Evolutionary conservation across 2,329 filamentous ascomycete species (phyloP).

Genomic region (Myriosclerotinia scirpicola): DNA sequence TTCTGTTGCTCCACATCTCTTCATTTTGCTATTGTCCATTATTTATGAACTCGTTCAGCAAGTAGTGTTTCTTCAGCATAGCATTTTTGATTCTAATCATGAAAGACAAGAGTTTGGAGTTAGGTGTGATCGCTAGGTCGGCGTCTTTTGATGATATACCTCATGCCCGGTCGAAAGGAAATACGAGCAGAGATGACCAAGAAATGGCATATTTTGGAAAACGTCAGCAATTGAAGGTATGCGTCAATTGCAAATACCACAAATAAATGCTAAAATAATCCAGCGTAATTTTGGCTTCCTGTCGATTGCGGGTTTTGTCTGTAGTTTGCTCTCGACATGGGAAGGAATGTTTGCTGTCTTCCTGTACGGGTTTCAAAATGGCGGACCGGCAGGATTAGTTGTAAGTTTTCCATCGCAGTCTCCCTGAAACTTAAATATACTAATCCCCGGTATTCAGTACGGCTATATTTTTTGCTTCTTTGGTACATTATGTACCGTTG

Average conservation of each 20-base stretch:
- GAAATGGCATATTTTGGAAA: slow-evolving; percentile 37
- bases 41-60: not conserved
- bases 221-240: slow-evolving; percentile 33
- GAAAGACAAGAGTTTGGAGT: slow-evolving; percentile 24
- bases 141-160: slow-evolving; percentile 12
- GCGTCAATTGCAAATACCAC: not conserved
- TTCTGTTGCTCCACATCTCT: slow-evolving; percentile 10
- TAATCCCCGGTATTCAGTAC: not conserved
- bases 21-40: not conserved
- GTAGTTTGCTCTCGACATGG: slow-evolving; percentile 47
- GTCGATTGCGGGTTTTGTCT: slow-evolving; percentile 45
- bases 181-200: slow-evolving; percentile 31
- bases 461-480: slow-evolving; percentile 23
- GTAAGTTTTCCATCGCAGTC: not conserved
- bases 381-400: slow-evolving; percentile 42
- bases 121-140: slow-evolving; percentile 23
- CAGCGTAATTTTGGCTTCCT: slow-evolving; percentile 45
- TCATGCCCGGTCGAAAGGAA: slow-evolving; percentile 23
- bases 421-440: not conserved
- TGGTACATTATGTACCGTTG: slow-evolving; percentile 32
- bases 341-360: slow-evolving; percentile 39
- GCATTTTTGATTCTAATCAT: slow-evolving; percentile 24
- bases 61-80: not conserved
- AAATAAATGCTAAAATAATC: not conserved
- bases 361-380: slow-evolving; percentile 30